A percentile compares a stretch with the other conserved stretches of the same genome.
These are phyloP conservation scores for Phanerodontia chrysosporium DNA, from an alignment of 768 basidiomycete species.

Conservation along the genomic window DNA sequence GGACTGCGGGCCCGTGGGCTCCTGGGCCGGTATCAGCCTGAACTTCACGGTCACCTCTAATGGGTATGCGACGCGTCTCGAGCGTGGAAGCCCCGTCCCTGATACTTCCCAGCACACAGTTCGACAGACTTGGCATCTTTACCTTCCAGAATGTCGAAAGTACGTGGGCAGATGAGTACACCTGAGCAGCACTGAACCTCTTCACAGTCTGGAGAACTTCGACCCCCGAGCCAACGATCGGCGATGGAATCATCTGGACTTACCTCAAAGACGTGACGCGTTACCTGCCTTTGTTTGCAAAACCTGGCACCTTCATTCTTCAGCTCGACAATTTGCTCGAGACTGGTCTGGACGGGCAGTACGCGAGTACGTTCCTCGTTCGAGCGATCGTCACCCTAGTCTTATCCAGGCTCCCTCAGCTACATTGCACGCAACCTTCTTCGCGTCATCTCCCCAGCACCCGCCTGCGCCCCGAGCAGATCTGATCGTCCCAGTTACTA, in stretches of 20 bases:
- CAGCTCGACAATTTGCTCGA: slow-evolving; percentile 69
- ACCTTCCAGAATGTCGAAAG: slow-evolving; percentile 78
- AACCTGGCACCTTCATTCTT: slow-evolving; percentile 65
- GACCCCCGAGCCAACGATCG: slow-evolving; percentile 66
- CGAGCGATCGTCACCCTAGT: too few species aligned
- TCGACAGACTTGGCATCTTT: slow-evolving; percentile 66
- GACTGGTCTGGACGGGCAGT: slow-evolving; percentile 56
- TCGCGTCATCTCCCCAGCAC: slow-evolving; percentile 49
- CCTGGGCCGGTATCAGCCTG: slow-evolving; percentile 71
- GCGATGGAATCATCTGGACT: slow-evolving; percentile 76
- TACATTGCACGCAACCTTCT: slow-evolving; percentile 67
- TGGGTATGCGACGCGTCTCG: slow-evolving; percentile 29
- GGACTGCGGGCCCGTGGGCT: slow-evolving; percentile 63
- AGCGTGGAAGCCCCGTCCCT: background rate
- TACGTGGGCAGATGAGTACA: slow-evolving; percentile 27
- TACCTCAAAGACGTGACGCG: slow-evolving; percentile 72
- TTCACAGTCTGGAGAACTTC: slow-evolving; percentile 71
- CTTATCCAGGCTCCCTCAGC: slow-evolving; percentile 42
- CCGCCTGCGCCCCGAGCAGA: slow-evolving; percentile 60
- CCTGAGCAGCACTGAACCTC: background rate
- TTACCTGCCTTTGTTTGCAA: slow-evolving; percentile 65
- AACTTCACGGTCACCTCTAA: slow-evolving; percentile 78
- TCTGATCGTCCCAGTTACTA: slow-evolving; percentile 67
- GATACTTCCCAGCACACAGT: slow-evolving; percentile 37
- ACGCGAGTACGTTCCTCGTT: slow-evolving; percentile 50